phyloP scores from a whole-genome alignment of 176 grass and related monocot genomes.

The Aegilops longissima region DNA sequence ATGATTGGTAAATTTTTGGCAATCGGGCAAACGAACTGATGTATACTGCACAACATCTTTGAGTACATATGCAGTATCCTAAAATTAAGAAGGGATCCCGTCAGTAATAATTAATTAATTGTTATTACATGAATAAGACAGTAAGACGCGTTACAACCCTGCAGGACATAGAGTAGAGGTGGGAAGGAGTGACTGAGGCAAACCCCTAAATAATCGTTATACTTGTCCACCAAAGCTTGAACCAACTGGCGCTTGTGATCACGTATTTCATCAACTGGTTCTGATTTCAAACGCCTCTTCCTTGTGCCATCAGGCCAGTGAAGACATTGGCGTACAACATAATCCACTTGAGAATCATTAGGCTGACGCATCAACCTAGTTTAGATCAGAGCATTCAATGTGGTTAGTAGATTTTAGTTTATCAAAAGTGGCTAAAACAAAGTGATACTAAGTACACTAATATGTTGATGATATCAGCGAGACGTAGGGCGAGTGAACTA shows the following conservation, averaged over 20 bases:
- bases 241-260: neutral
- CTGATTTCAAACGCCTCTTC: neutral
- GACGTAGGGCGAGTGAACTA: neutral
- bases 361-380: neutral
- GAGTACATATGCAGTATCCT: neutral
- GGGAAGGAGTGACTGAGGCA: neutral
- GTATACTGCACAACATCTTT: neutral
- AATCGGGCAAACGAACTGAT: neutral
- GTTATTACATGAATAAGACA: neutral
- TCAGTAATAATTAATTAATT: neutral
- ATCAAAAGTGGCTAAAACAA: neutral
- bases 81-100: neutral
- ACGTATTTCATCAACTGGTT: neutral
- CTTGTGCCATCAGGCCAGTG: slow-evolving; percentile 1
- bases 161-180: neutral
- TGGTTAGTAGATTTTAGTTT: neutral
- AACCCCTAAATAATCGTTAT: neutral
- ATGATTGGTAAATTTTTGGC: neutral
- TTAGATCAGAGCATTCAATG: neutral
- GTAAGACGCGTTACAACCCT: neutral
- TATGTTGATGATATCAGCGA: neutral
- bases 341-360: neutral
- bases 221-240: slow-evolving; percentile 13
- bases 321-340: neutral
- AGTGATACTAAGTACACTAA: neutral